These are phyloP conservation scores for Hypomyces rosellus DNA, from an alignment of 2,329 filamentous ascomycete species.

Conservation along the genomic window DNA sequence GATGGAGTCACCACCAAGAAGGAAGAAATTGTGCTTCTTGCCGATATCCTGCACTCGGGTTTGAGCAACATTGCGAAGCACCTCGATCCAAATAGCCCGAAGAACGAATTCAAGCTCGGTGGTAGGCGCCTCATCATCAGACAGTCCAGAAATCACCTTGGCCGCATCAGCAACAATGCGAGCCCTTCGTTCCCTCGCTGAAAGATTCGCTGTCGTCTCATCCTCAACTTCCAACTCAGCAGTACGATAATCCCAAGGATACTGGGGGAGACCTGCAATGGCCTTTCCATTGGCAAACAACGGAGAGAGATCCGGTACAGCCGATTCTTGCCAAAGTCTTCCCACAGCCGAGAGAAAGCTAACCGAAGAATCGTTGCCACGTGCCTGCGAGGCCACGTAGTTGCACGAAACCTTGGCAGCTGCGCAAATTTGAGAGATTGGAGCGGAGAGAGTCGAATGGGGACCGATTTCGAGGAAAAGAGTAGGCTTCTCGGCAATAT, in stretches of 20 bases:
- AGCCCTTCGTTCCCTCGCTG: slow-evolving; percentile 4
- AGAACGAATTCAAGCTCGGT: slow-evolving; percentile 7
- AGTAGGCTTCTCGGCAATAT: not conserved
- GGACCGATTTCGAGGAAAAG: slow-evolving; percentile 23
- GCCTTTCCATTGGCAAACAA: slow-evolving; percentile 7
- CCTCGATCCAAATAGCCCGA: slow-evolving; percentile 5
- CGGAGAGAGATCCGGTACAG: slow-evolving; percentile 1
- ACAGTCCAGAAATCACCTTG: slow-evolving; percentile 1
- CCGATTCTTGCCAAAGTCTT: slow-evolving; percentile 9
- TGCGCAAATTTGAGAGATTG: slow-evolving; percentile 19
- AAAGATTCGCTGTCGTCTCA: not conserved
- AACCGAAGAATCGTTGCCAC: not conserved
- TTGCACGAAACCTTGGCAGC: slow-evolving; percentile 1
- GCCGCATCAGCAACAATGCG: slow-evolving; percentile 2
- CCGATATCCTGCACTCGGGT: slow-evolving; percentile 9
- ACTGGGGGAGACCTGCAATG: slow-evolving; percentile 8
- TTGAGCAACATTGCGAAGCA: too few relatives aligned
- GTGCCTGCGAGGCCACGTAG: slow-evolving; percentile 9
- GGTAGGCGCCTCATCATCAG: slow-evolving; percentile 4
- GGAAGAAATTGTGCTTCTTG: slow-evolving; percentile 14
- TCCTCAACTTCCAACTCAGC: not conserved
- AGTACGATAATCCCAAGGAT: slow-evolving; percentile 6
- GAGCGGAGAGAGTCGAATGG: slow-evolving; percentile 19
- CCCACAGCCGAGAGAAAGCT: slow-evolving; percentile 9
- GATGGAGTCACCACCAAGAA: slow-evolving; percentile 15